Percentiles rank a stretch among this genome's conserved stretches.
Evolutionary conservation across 1,139 yeast species (phyloP).

Genomic region (Lodderomyces elongisporus): DNA sequence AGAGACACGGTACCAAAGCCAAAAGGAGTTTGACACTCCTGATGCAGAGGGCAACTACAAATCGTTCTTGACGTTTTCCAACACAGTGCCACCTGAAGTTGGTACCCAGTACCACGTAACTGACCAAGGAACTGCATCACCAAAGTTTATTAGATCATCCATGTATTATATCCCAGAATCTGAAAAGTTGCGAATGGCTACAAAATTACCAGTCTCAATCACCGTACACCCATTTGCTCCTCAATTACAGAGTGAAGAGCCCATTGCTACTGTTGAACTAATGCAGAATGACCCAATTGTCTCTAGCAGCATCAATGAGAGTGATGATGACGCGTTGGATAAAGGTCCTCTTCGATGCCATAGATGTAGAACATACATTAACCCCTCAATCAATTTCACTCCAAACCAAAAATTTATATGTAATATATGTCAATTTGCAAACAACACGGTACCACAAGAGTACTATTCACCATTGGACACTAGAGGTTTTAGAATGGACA

Average conservation of each 20-base stretch:
- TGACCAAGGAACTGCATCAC: constrained; percentile 84
- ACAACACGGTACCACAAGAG: constrained; percentile 65
- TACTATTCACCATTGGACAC: constrained; percentile 62
- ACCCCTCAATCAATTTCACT: constrained; percentile 75
- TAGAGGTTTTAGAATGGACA: constrained; percentile 60
- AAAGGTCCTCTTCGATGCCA: constrained; percentile 82
- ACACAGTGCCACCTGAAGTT: constrained; percentile 77
- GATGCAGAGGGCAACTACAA: constrained; percentile 24
- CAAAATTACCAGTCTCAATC: constrained; percentile 79
- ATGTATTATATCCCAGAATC: constrained; percentile 82
- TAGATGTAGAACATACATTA: constrained; percentile 85
- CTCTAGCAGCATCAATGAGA: constrained; percentile 1
- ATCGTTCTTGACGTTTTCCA: constrained; percentile 64
- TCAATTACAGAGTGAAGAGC: constrained; percentile 40
- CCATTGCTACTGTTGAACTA: constrained; percentile 69
- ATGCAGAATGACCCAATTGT: neutral
- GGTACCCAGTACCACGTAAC: constrained; percentile 64
- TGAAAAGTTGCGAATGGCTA: constrained; percentile 62
- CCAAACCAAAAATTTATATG: constrained; percentile 67
- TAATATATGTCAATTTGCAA: constrained; percentile 76
- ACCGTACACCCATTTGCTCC: constrained; percentile 84
- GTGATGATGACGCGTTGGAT: constrained; percentile 26
- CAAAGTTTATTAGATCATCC: constrained; percentile 72
- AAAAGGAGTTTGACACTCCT: constrained; percentile 38
- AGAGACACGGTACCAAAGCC: constrained; percentile 51